A percentile compares a stretch with the other conserved stretches of the same genome.
phyloP scores from a whole-genome alignment of 1,139 yeast species.

The Lodderomyces margitis region DNA sequence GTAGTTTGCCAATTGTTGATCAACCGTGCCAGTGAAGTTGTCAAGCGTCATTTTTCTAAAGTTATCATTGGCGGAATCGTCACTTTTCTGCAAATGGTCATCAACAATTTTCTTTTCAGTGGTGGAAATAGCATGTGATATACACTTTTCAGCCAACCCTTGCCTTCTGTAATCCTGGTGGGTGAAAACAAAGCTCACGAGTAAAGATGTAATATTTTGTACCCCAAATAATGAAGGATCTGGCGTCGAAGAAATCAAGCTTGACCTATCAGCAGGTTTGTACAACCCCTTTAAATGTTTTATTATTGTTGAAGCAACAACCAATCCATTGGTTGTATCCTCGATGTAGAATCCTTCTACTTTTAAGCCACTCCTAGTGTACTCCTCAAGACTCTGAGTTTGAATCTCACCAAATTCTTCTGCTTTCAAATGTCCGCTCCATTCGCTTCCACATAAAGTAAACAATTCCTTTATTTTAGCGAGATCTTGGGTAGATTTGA shows the following conservation, averaged over 20 bases:
- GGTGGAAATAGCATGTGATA: constrained; percentile 28
- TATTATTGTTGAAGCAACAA: constrained; percentile 30
- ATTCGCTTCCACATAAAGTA: constrained; percentile 28
- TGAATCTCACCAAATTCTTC: constrained; percentile 27
- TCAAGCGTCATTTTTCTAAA: constrained; percentile 33
- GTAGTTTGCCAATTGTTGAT: constrained; percentile 31
- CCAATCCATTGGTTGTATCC: constrained; percentile 22
- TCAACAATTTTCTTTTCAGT: constrained; percentile 32
- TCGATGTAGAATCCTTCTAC: constrained; percentile 29
- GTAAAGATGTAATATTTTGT: constrained; percentile 26
- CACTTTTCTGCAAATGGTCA: constrained; percentile 23
- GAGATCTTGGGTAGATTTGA: constrained; percentile 26
- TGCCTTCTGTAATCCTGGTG: constrained; percentile 25
- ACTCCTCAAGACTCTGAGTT: constrained; percentile 17
- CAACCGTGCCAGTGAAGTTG: constrained; percentile 26
- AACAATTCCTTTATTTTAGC: constrained; percentile 26
- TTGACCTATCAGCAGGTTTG: constrained; percentile 31
- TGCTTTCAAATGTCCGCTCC: constrained; percentile 27
- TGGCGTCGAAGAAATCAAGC: constrained; percentile 30
- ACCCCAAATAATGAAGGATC: constrained; percentile 37
- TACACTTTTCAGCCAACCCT: constrained; percentile 31
- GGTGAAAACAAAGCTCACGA: constrained; percentile 31
- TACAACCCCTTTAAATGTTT: constrained; percentile 27
- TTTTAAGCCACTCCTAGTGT: constrained; percentile 16
- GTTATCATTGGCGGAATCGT: constrained; percentile 23